Base-by-base conservation (phyloP, 2,329 filamentous ascomycete genomes). In the Colletotrichum sp. region DNA sequence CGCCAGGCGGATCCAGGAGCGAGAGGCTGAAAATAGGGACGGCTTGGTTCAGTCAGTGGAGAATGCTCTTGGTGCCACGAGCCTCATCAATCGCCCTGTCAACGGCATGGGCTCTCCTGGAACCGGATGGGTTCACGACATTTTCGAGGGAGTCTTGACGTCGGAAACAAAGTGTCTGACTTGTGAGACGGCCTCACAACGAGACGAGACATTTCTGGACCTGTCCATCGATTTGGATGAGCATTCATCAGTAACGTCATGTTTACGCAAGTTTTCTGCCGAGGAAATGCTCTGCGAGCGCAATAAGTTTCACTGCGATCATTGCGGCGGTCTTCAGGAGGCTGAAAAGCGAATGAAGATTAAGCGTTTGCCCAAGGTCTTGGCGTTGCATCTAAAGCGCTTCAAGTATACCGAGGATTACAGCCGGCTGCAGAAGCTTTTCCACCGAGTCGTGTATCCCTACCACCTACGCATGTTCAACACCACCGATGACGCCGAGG, bases 321-420 rank as follows among this genome's bases (percentile, higher is more conserved):
- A 96, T 80, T 99, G 97, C 80, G 97, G 97, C 69, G 97, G 97
- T 4, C 87, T 99, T 71, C 97, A 99, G 85, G 97, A 99, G 86
- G 97, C 97, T 0, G 97, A 99, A 85, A 99, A 99, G 88, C 92
- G 97, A 78, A 99, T 99, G 97, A 99, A 99, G 88, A 96, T 99
- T 80, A 99, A 99, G 87, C 92, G 95, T 69, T 87, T 99, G 82
- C 97, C 97, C 6, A 96, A 95, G 82, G 95, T 99, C 75, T 86
- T 99, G 78, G 96, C 97, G 6, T 87, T 99, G 74, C 97, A 99
- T 82, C 86, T 99, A 77, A 99, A 99, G 86, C 92, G 97, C 72
- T 99, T 99, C 89, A 99, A 99, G 86, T 99, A 98, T 83, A 98
- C 96, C 4, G 97, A 99, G 82, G 96, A 99, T 83, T 92, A 98